Conservation (phyloP, 2,329 filamentous ascomycete species). For the Trichothecium sympodiale region DNA sequence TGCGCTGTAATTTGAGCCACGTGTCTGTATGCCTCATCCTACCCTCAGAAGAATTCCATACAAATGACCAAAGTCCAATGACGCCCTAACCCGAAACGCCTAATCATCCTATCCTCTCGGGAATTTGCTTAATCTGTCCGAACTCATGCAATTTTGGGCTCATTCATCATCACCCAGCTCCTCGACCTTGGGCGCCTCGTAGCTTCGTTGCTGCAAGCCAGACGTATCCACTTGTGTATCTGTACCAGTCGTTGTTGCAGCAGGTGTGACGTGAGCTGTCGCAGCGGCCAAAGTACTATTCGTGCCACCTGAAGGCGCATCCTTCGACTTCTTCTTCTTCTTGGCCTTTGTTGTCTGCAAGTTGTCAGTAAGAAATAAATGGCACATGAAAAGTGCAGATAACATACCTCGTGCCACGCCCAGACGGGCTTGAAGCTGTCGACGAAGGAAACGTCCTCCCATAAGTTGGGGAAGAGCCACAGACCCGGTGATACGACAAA, state of each 20-base stretch:
- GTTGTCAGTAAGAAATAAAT: neutral
- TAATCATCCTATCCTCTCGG: too few species aligned
- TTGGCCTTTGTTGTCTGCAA: conserved; percentile 24
- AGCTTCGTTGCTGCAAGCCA: conserved; percentile 28
- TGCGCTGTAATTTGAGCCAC: too few species aligned
- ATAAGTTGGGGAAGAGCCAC: conserved; percentile 97
- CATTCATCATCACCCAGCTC: conserved; percentile 41
- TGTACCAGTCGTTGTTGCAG: conserved; percentile 45
- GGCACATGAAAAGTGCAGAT: conserved; percentile 9
- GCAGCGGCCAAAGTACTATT: conserved; percentile 37
- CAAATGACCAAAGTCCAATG: too few species aligned
- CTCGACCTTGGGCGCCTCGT: conserved; percentile 41
- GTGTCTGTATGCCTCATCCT: too few species aligned
- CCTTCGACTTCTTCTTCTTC: conserved; percentile 47
- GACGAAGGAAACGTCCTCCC: conserved; percentile 97
- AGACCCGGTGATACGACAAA: conserved; percentile 75
- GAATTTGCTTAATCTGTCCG: too few species aligned
- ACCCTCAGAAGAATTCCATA: too few species aligned
- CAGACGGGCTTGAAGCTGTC: conserved; percentile 93
- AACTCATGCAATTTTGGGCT: neutral
- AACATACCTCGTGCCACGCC: conserved; percentile 91
- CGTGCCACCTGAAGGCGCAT: conserved; percentile 18
- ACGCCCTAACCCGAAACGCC: too few species aligned
- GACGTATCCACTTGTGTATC: conserved; percentile 40
- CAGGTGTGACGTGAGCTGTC: conserved; percentile 40